Evolutionary conservation across 805 yeast species (phyloP), one percentile per base, ranked within the genome.

Genomic region (Lipomyces yamadae): DNA sequence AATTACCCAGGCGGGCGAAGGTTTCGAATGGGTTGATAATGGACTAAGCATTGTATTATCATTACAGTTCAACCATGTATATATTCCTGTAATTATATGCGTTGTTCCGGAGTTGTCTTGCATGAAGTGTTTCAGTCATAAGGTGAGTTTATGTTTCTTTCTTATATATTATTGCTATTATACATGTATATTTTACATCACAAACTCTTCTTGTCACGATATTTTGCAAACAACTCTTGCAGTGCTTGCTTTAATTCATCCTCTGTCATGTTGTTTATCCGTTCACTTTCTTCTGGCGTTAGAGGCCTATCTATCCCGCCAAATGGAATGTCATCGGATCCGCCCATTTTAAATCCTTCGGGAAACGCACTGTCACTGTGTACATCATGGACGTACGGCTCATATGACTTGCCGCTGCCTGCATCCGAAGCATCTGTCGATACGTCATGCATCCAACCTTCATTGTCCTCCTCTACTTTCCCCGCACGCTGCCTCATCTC

Each of bases 1-100:
- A 64, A 35, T 37, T 67, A 30, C 68, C 69, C 7, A 30, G 39
- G 10, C 18, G 64, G 30, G 45, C 29, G 13, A 33, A 57, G 54
- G 4, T 13, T 15, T 11, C 11, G n/a, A 33, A n/a, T 55, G 37
- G 39, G 30, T 18, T 48, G 53, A n/a, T 10, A 48, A n/a, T 10
- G n/a, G 30, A 24, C 30, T 30, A 37, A 24, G 39, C 39, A 8
- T 24, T 2, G 34, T 24, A 24, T 52, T 42, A 10, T 15, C 18
- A 4, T 42, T 42, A 42, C 18, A 15, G 48, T 42, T 42, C 48
- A 42, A 7, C n/a, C 15, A 8, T 42, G 18, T 42, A n/a, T 42
- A 42, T n/a, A 42, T 15, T n/a, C 48, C 24, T 42, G 48, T 42
- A 42, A 15, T 13, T 42, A 15, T 15, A 42, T 42, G 48, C 4